phyloP scores from a whole-genome alignment of 2,329 filamentous ascomycete species.

The Geosmithia flava region DNA sequence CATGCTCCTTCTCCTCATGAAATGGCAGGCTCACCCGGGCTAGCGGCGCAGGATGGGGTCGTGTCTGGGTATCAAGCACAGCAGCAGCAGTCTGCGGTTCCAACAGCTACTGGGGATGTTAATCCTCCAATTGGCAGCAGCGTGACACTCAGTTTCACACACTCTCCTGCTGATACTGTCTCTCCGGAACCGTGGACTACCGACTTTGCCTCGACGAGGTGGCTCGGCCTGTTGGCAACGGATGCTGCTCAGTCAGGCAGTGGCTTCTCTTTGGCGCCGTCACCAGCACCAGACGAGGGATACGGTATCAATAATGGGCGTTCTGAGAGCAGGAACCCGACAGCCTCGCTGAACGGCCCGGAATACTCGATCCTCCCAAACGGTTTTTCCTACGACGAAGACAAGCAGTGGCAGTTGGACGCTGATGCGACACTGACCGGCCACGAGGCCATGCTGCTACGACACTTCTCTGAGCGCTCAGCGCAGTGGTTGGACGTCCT shows the following conservation, averaged over 20 bases:
- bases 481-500: slow-evolving; percentile 6
- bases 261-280: slow-evolving; percentile 13
- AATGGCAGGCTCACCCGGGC: neutral
- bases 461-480: slow-evolving; percentile 14
- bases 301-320: too few species aligned
- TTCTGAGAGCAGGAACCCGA: too few species aligned
- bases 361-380: too few species aligned
- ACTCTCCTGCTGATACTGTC: slow-evolving; percentile 1
- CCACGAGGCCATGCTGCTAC: slow-evolving; percentile 14
- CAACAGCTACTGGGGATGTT: too few species aligned
- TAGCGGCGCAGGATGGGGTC: neutral
- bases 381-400: slow-evolving; percentile 7
- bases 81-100: neutral
- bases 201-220: slow-evolving; percentile 9
- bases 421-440: slow-evolving; percentile 9
- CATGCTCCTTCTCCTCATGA: neutral
- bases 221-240: slow-evolving; percentile 8
- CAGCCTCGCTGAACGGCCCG: too few species aligned
- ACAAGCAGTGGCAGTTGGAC: slow-evolving; percentile 13
- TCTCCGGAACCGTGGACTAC: slow-evolving; percentile 11
- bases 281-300: slow-evolving; percentile 6
- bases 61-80: neutral
- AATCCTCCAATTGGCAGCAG: neutral
- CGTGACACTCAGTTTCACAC: neutral
- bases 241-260: slow-evolving; percentile 13